These are phyloP conservation scores for Xylariaceae sp. DNA, from an alignment of 2,329 filamentous ascomycete species.

Conservation along the genomic window DNA sequence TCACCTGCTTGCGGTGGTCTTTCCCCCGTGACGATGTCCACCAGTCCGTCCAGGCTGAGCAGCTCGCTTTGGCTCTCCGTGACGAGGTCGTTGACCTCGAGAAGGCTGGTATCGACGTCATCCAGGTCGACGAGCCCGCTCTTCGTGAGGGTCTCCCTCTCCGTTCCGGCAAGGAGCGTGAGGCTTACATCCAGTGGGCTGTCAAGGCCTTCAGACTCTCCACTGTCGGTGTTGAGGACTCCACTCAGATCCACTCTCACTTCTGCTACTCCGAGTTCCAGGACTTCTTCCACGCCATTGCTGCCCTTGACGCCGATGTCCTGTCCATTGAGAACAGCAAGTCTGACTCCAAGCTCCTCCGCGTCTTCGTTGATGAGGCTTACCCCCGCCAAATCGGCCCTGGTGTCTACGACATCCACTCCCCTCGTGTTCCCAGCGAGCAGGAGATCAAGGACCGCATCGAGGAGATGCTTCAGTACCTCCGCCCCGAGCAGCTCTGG, in stretches of 20 bases:
- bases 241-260: slow-evolving; percentile 99
- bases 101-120: slow-evolving; percentile 92
- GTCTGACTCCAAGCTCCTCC: slow-evolving; percentile 97
- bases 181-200: slow-evolving; percentile 95
- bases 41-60: slow-evolving; percentile 97
- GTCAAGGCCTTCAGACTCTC: slow-evolving; percentile 97
- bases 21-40: slow-evolving; percentile 99
- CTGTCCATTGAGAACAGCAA: slow-evolving; percentile 99
- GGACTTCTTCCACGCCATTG: slow-evolving; percentile 99
- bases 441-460: slow-evolving; percentile 98
- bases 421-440: slow-evolving; percentile 91
- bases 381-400: slow-evolving; percentile 98
- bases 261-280: slow-evolving; percentile 99
- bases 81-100: slow-evolving; percentile 98
- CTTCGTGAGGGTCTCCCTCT: slow-evolving; percentile 99
- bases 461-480: slow-evolving; percentile 95
- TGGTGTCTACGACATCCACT: slow-evolving; percentile 99
- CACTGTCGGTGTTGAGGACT: slow-evolving; percentile 87
- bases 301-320: slow-evolving; percentile 94
- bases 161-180: slow-evolving; percentile 86
- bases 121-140: slow-evolving; percentile 98
- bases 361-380: slow-evolving; percentile 95
- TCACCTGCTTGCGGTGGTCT: slow-evolving; percentile 98
- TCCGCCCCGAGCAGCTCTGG: slow-evolving; percentile 98
- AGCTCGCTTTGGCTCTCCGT: slow-evolving; percentile 95